These are phyloP conservation scores for Noccaea bulbosa DNA, from an alignment of 345 rosid genomes.

Conservation along the genomic window DNA sequence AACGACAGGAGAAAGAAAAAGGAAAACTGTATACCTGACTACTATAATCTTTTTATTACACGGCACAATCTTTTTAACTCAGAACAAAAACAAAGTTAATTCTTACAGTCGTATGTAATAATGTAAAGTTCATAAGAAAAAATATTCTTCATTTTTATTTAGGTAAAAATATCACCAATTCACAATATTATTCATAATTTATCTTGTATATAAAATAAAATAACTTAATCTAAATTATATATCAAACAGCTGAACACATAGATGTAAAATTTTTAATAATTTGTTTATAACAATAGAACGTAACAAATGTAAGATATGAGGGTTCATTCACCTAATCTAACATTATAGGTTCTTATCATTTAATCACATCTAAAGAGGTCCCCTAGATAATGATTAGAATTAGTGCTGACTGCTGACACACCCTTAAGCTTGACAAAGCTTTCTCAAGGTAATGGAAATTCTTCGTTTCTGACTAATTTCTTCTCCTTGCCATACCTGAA, in stretches of 20 bases:
- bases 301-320: constrained; percentile 1
- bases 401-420: neutral
- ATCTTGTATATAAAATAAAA: neutral
- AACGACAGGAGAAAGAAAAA: constrained; percentile 5
- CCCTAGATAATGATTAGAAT: too few relatives aligned
- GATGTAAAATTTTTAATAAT: too few relatives aligned
- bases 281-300: neutral
- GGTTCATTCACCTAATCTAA: neutral
- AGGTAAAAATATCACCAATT: too few relatives aligned
- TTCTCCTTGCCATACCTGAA: constrained; percentile 77
- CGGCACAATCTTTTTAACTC: too few relatives aligned
- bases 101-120: neutral
- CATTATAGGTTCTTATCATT: neutral
- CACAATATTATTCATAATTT: neutral
- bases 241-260: neutral
- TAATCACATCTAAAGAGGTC: neutral
- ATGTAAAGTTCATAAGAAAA: neutral
- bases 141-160: neutral
- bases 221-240: neutral
- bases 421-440: constrained; percentile 50
- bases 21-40: neutral
- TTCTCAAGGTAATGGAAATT: constrained; percentile 79
- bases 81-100: neutral
- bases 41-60: neutral
- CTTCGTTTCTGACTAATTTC: constrained; percentile 71